Base-by-base conservation (phyloP, 1,284 basidiomycete species). In the Athelia psychrophila region DNA sequence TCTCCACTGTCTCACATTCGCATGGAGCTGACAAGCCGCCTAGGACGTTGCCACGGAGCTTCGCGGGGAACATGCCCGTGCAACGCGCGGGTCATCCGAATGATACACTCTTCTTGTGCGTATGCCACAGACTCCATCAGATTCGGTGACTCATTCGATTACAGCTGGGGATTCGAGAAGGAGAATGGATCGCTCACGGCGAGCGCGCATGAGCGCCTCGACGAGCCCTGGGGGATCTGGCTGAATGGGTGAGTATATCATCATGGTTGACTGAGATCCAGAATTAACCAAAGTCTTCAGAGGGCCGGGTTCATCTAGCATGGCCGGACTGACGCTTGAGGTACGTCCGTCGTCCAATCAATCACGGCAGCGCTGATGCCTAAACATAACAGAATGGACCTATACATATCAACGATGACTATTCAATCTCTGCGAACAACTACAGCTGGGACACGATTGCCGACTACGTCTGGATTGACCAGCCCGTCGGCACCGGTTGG, bases 151-250 rank as follows among this genome's bases (percentile, higher is more conserved):
- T 30, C 27, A 30, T 13, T 30, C 27, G 27, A 30, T 30, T 30
- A 30, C 5, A 30, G 27, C 27, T 80, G 81, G 76, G 86, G 74
- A 2, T 80, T 84, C 55, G 87, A 90, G 62, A 80, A 79, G 38
- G 69, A 70, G 3, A 63, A 72, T 13, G 85, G 84, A 2, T 87
- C 86, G 2, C 68, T 89, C 50, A 84, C 83, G 2, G 58, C 66
- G 6, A 48, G 58, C 23, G 59, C 57, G 20, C 55, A 57, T 24
- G 61, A 61, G 25, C 16, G 58, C 23, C 63, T 69, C 50, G 63
- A 70, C n/a, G 70, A 79, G 38, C 86, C 88, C 2, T 89, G 87
- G 87, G 79, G 78, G 9, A 85, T 89, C 47, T 90, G 86, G 86
- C 64, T 90, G 23, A 88, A 88, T 57, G 86, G 86, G 38, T 42